Evolutionary conservation across 768 basidiomycete species (phyloP), one percentile per base, ranked within the genome.

Genomic region (Suillus bovinus): DNA sequence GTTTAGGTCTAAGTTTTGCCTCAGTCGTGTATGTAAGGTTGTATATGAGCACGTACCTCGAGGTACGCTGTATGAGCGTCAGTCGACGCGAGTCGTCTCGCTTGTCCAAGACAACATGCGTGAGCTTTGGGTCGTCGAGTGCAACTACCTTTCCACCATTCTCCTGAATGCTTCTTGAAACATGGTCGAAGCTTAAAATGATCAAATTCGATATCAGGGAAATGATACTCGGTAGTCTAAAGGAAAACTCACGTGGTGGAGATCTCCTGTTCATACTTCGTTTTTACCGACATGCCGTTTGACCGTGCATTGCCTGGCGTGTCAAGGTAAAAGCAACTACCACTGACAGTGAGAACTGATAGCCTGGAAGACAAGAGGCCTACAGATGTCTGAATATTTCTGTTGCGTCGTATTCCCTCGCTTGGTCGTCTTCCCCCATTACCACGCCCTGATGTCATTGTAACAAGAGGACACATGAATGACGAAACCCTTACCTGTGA

Each of bases 321-420:
- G 72, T 99, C 96, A 41, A 99, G 80, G 75, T 97, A 98, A 74
- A 96, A 96, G 67, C 86, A 87, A 64, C 93, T 95, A 59, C 20
- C n/a, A 49, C 59, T 5, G 47, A 31, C 1, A 36, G 13, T 56
- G 16, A 56, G 54, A 56, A 16, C 24, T 14, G 17, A 14, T 36
- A 38, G 10, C 24, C 36, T 55, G 58, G 41, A 41, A 62, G 59
- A 44, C 63, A n/a, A 17, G 41, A 47, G 36, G 79, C 89, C 62
- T 64, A 93, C 90, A 96, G 73, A 76, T 97, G 93, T 67, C 74
- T 86, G 77, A 97, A 96, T 58, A 96, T 92, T 64, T 79, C 76
- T 27, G 86, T 84, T 50, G 85, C 80, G 73, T 96, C 93, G 63
- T 96, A 96, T 65, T 89, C 86, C 81, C 84, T 87, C 2, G 85